phyloP scores from a whole-genome alignment of 2,329 filamentous ascomycete genomes.

The Paecilomyces fulvus region DNA sequence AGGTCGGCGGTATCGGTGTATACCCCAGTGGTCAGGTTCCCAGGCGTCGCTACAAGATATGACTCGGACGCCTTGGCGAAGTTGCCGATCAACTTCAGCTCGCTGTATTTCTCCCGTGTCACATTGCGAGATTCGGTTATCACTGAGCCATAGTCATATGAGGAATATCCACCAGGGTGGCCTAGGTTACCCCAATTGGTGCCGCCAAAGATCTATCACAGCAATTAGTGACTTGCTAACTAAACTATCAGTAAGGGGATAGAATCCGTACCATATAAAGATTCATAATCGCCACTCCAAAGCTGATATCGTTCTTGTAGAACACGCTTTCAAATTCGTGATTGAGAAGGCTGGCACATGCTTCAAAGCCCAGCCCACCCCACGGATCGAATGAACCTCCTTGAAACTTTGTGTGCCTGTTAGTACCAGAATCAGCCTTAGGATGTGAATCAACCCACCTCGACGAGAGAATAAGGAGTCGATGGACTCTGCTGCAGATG shows the following conservation, averaged over 20 bases:
- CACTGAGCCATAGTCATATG: conserved; percentile 53
- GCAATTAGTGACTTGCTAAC: neutral
- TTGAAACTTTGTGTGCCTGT: conserved; percentile 47
- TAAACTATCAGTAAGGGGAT: neutral
- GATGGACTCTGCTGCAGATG: conserved; percentile 55
- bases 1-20: conserved; percentile 48
- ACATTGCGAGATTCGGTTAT: conserved; percentile 64
- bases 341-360: conserved; percentile 58
- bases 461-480: conserved; percentile 57
- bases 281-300: conserved; percentile 60
- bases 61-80: conserved; percentile 65
- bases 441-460: conserved; percentile 29
- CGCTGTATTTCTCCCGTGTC: conserved; percentile 66
- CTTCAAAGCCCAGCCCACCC: conserved; percentile 61
- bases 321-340: conserved; percentile 70
- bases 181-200: conserved; percentile 80
- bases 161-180: conserved; percentile 56
- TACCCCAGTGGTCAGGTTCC: conserved; percentile 29
- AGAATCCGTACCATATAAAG: conserved; percentile 58
- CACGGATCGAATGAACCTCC: conserved; percentile 66
- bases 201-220: conserved; percentile 56
- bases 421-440: neutral
- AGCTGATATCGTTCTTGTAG: conserved; percentile 65
- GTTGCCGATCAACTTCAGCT: conserved; percentile 67
- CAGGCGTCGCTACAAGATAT: conserved; percentile 55